These are phyloP conservation scores for Austropuccinia psidii DNA, from an alignment of 1,284 basidiomycete genomes.

Conservation along the genomic window DNA sequence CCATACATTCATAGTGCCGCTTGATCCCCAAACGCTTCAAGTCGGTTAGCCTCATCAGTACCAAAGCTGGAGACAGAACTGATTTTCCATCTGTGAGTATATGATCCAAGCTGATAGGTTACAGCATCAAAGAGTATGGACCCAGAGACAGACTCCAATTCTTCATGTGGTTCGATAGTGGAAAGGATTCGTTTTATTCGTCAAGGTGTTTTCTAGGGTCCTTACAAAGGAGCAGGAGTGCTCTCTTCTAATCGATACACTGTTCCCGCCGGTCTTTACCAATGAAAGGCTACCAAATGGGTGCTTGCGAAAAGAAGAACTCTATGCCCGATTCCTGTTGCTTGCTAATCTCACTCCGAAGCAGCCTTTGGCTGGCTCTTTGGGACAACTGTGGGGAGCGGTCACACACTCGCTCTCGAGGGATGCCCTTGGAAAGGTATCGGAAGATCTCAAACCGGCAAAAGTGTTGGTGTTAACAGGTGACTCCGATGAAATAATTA, in stretches of 20 bases:
- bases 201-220: background rate
- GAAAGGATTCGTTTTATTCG: background rate
- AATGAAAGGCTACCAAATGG: background rate
- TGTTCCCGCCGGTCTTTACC: conserved; percentile 15
- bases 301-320: background rate
- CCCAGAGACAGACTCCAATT: background rate
- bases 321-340: background rate
- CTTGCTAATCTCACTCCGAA: background rate
- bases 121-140: background rate
- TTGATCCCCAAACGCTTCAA: conserved; percentile 58
- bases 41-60: conserved; percentile 63
- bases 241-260: background rate
- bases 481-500: conserved; percentile 63
- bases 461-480: conserved; percentile 60
- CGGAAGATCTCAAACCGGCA: conserved; percentile 52
- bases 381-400: conserved; percentile 14
- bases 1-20: conserved; percentile 3
- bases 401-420: conserved; percentile 58
- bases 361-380: background rate
- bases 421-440: conserved; percentile 56
- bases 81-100: background rate
- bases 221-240: background rate
- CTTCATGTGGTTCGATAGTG: background rate
- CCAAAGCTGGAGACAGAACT: conserved; percentile 55
- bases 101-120: background rate